Evolutionary conservation across 345 rosid species (phyloP).

Genomic region (Eucalyptus regnans): DNA sequence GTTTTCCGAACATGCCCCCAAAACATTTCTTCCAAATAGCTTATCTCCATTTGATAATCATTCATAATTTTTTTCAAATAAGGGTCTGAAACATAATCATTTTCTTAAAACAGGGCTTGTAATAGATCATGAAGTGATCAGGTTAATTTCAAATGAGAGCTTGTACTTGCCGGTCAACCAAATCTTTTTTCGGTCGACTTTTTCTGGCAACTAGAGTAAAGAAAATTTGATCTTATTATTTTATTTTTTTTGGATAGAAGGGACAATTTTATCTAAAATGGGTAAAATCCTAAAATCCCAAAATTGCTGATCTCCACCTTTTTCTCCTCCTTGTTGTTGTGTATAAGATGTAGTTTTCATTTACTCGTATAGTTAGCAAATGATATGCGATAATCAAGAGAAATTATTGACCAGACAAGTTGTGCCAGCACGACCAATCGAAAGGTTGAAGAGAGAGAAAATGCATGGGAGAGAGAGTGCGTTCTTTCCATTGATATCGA

Average conservation of each 20-base stretch:
- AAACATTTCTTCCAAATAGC: background rate
- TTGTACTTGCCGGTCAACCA: accelerated
- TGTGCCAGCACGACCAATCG: accelerated
- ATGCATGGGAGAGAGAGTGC: too few species aligned
- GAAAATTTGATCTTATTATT: too few species aligned
- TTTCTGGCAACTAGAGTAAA: background rate
- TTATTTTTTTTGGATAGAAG: background rate
- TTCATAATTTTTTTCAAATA: background rate
- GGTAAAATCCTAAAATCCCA: background rate
- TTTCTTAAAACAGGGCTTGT: background rate
- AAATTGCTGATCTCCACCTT: background rate
- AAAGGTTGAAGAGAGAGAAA: too few species aligned
- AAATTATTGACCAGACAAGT: too few species aligned
- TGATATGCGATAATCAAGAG: background rate
- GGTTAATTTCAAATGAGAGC: background rate
- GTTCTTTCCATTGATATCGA: too few species aligned
- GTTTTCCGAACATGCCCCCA: background rate
- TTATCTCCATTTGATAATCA: background rate
- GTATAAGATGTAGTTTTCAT: background rate
- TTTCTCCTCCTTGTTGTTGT: background rate
- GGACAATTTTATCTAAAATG: background rate
- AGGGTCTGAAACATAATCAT: accelerated
- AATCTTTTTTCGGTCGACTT: background rate
- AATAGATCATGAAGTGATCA: background rate
- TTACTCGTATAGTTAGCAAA: background rate